These are phyloP conservation scores for Stereum hirsutum DNA, from an alignment of 1,284 basidiomycete species.

Conservation along the genomic window DNA sequence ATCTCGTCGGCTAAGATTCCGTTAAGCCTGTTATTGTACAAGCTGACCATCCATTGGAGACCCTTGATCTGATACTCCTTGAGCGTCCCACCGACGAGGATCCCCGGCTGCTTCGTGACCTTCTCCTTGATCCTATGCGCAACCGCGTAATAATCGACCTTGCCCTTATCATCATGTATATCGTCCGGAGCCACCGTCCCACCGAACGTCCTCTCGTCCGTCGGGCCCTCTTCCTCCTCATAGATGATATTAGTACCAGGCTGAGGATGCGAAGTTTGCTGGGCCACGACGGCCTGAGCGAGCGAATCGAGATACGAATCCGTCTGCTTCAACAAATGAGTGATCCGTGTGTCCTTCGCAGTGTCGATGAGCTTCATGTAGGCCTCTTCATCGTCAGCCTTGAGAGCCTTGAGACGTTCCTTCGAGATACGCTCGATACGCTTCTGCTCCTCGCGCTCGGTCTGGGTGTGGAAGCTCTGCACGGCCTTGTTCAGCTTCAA, in stretches of 20 bases:
- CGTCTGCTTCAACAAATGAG: conserved; percentile 91
- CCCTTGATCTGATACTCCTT: conserved; percentile 94
- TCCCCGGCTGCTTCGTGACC: conserved; percentile 72
- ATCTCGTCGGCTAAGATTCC: conserved; percentile 98
- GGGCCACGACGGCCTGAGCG: conserved; percentile 89
- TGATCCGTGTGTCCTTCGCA: conserved; percentile 98
- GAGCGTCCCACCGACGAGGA: conserved; percentile 79
- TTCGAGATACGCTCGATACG: conserved; percentile 94
- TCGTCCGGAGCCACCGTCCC: conserved; percentile 65
- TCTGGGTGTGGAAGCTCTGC: conserved; percentile 76
- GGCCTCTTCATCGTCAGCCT: conserved; percentile 98
- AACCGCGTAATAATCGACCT: conserved; percentile 95
- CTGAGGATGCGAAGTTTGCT: conserved; percentile 73
- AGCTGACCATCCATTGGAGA: conserved; percentile 96
- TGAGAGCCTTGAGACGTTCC: conserved; percentile 96
- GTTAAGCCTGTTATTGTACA: conserved; percentile 98
- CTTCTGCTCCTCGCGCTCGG: conserved; percentile 99
- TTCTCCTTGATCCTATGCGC: conserved; percentile 93
- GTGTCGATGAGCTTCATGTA: conserved; percentile 99
- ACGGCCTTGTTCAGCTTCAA: conserved; percentile 82
- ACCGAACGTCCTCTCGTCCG: conserved; percentile 87
- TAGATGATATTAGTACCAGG: conserved; percentile 16
- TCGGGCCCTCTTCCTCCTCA: conserved; percentile 58
- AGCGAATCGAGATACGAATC: conserved; percentile 94
- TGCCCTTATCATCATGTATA: conserved; percentile 56